Percentiles rank a stretch among this genome's conserved stretches.
phyloP scores from a whole-genome alignment of 768 basidiomycete species.

The Agrocybe chaxingu region DNA sequence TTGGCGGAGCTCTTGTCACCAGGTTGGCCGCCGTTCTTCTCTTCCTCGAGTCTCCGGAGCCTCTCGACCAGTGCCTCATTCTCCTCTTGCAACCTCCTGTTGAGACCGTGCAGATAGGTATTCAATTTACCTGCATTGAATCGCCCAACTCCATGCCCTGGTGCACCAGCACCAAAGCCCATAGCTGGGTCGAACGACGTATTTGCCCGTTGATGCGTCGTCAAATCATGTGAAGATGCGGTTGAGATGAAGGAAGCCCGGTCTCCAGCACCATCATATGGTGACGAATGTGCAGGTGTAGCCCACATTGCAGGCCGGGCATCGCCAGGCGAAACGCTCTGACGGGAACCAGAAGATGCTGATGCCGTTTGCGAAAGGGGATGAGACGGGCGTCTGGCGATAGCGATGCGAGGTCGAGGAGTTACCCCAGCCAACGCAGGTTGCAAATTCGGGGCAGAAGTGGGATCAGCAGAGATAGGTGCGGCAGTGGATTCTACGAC shows the following conservation, averaged over 20 bases:
- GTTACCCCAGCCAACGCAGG: constrained; percentile 64
- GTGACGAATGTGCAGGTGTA: constrained; percentile 32
- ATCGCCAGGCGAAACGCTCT: constrained; percentile 13
- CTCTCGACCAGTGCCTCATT: constrained; percentile 64
- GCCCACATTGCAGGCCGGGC: constrained; percentile 25
- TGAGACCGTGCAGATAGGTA: constrained; percentile 80
- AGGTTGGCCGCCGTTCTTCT: constrained; percentile 25
- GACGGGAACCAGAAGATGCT: constrained; percentile 9
- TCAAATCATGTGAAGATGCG: constrained; percentile 85
- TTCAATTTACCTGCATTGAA: constrained; percentile 89
- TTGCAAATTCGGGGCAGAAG: constrained; percentile 34
- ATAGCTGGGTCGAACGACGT: constrained; percentile 86
- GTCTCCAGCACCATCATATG: constrained; percentile 49
- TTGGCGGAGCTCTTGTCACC: constrained; percentile 18
- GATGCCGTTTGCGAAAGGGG: constrained; percentile 55
- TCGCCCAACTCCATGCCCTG: constrained; percentile 64
- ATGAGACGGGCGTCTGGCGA: constrained; percentile 49
- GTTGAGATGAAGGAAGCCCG: constrained; percentile 76
- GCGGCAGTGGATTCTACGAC: constrained; percentile 32
- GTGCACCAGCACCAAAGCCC: constrained; percentile 63
- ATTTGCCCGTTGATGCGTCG: constrained; percentile 75
- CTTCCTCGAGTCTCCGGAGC: constrained; percentile 52
- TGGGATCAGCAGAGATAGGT: constrained; percentile 16
- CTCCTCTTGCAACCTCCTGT: constrained; percentile 80
- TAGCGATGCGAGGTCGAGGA: constrained; percentile 49